Evolutionary conservation across 371 early-diverging fungal species (phyloP), one percentile per base, ranked within the genome.

Genomic region (Mortierella sp.): DNA sequence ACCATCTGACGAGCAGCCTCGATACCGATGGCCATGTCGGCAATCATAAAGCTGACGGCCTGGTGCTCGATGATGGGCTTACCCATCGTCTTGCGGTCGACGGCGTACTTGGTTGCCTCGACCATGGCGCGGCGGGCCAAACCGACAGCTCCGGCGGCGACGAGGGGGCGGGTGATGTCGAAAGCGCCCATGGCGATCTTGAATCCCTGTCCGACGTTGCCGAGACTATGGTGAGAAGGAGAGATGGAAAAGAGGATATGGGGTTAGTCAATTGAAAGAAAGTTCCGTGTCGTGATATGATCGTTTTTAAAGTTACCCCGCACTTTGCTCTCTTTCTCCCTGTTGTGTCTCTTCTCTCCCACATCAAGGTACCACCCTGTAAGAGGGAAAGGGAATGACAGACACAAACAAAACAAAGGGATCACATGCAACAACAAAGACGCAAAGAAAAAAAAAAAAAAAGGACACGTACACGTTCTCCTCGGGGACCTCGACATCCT

Each of bases 171-270:
- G 24, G 98, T 98, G 80, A 95, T 97, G 88, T 99, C 98, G 85
- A 99, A 99, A 2, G 98, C 98, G 29, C 96, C 96, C 99, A 99
- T 99, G 63, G 98, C 98, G 87, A 98, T 96, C 88, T 97, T 96
- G 92, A 98, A 99, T 7, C 99, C 99, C 83, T 97, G 88, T 43
- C 96, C 96, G 72, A 93, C 91, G 7, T 89, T 89, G 32, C 96
- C 96, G 56, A 93, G 86, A 4, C 88, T 87, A 72, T 27, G 41
- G 35, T 24, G 63, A 7, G 24, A 46, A 18, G 16, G 49, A 75
- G n/a, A 71, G 72, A 51, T 24, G 27, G 38, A 48, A 27, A 71
- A 71, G 74, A 35, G 73, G 72, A 48, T 55, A 51, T 75, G 32
- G 35, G 71, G 71, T 70, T 56, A 38, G 27, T 24, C 6, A 43